Evolutionary conservation across 371 early-diverging fungal genomes (phyloP).

Genomic region (Circinella umbellata): DNA sequence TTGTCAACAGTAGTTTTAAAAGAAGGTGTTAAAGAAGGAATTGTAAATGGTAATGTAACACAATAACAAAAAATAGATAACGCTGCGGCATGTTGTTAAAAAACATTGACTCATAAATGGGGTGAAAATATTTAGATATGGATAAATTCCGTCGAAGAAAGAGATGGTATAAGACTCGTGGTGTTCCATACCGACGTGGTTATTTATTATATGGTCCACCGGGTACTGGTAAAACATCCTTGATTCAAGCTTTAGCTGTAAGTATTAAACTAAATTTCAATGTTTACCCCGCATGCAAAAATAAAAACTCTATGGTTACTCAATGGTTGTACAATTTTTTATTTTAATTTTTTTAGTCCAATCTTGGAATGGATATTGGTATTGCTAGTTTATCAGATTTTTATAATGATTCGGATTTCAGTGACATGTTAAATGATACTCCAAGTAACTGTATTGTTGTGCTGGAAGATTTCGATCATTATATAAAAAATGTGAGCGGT

Average conservation of each 20-base stretch:
- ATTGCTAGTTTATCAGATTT: slow-evolving; percentile 84
- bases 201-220: slow-evolving; percentile 67
- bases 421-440: slow-evolving; percentile 79
- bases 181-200: slow-evolving; percentile 93
- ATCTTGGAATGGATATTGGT: slow-evolving; percentile 89
- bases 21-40: slow-evolving; percentile 37
- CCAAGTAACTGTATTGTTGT: slow-evolving; percentile 90
- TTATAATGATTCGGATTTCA: slow-evolving; percentile 83
- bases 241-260: slow-evolving; percentile 75
- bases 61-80: neutral
- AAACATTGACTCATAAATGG: neutral
- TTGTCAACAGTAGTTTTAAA: slow-evolving; percentile 34
- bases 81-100: neutral
- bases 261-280: neutral
- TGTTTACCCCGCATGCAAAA: neutral
- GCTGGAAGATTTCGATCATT: slow-evolving; percentile 95
- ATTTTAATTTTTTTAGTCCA: slow-evolving; percentile 49
- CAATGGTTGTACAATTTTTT: neutral
- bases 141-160: slow-evolving; percentile 32
- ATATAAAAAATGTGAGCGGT: slow-evolving; percentile 33
- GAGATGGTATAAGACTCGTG: slow-evolving; percentile 86
- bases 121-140: slow-evolving; percentile 31
- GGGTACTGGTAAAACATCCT: slow-evolving; percentile 69
- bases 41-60: slow-evolving; percentile 28
- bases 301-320: too few relatives aligned